Conservation (phyloP, 2,329 filamentous ascomycete species). For the Didymosphaeria variabile region DNA sequence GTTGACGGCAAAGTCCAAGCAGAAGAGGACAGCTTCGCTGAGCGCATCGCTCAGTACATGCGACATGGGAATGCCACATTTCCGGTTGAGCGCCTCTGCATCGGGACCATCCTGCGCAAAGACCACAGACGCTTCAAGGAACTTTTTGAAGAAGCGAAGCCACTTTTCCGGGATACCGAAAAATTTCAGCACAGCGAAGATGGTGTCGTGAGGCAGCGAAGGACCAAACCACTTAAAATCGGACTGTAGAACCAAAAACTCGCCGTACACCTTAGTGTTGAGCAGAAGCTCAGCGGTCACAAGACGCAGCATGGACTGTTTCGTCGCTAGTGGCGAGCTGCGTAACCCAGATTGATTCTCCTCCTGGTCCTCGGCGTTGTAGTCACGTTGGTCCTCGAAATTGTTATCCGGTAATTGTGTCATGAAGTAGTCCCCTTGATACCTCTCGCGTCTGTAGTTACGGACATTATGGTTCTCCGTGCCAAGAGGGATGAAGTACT, state of each 20-base stretch:
- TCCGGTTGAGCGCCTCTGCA: constrained; percentile 56
- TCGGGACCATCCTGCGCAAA: constrained; percentile 64
- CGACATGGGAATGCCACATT: constrained; percentile 67
- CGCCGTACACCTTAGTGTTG: constrained; percentile 56
- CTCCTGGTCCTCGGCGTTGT: constrained; percentile 52
- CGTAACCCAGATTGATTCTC: constrained; percentile 26
- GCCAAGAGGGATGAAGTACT: constrained; percentile 54
- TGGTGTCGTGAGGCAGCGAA: constrained; percentile 36
- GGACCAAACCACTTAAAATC: constrained; percentile 58
- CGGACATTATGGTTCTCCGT: constrained; percentile 37
- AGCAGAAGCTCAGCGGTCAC: constrained; percentile 65
- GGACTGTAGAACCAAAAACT: constrained; percentile 64
- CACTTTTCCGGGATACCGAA: constrained; percentile 37
- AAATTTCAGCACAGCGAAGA: constrained; percentile 38
- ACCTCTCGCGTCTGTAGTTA: constrained; percentile 47
- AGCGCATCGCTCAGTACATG: constrained; percentile 68
- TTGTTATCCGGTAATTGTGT: constrained; percentile 60
- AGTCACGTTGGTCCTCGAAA: constrained; percentile 50
- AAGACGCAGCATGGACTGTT: constrained; percentile 66
- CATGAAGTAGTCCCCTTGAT: constrained; percentile 62
- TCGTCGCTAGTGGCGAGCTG: constrained; percentile 59
- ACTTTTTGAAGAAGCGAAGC: constrained; percentile 40
- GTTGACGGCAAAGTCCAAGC: constrained; percentile 72
- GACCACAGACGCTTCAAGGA: constrained; percentile 65
- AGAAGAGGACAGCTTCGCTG: constrained; percentile 69